Evolutionary conservation across 169 alveolate species (phyloP).

Genomic region (Cryptosporidium tyzzeri): DNA sequence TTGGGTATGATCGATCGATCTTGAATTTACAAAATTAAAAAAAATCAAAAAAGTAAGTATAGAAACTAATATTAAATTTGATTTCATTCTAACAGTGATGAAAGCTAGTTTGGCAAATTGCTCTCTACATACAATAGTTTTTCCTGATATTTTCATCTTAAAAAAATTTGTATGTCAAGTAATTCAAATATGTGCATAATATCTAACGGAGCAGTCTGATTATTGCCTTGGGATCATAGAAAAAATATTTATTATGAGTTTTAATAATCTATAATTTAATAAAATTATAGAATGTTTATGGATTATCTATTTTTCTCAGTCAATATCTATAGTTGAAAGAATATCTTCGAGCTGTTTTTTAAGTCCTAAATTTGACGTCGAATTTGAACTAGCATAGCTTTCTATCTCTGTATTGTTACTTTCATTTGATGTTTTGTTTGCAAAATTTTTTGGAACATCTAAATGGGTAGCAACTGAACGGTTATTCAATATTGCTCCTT

Average conservation of each 20-base stretch:
- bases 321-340: not conserved
- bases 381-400: not conserved
- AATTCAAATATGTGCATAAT: slow-evolving; percentile 28
- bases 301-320: not conserved
- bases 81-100: not conserved
- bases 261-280: not conserved
- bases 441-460: not conserved
- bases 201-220: not conserved
- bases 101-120: not conserved
- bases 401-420: not conserved
- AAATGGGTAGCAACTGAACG: not conserved
- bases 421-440: not conserved
- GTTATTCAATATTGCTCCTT: not conserved
- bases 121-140: not conserved
- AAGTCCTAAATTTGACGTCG: not conserved
- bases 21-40: not conserved
- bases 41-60: not conserved
- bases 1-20: not conserved
- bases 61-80: not conserved
- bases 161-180: slow-evolving; percentile 29
- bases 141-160: not conserved
- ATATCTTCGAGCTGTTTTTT: slow-evolving; percentile 15
- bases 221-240: not conserved
- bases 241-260: not conserved
- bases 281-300: not conserved